Evolutionary conservation across 75 land plant species (phyloP).

Genomic region (Picea sitchensis): DNA sequence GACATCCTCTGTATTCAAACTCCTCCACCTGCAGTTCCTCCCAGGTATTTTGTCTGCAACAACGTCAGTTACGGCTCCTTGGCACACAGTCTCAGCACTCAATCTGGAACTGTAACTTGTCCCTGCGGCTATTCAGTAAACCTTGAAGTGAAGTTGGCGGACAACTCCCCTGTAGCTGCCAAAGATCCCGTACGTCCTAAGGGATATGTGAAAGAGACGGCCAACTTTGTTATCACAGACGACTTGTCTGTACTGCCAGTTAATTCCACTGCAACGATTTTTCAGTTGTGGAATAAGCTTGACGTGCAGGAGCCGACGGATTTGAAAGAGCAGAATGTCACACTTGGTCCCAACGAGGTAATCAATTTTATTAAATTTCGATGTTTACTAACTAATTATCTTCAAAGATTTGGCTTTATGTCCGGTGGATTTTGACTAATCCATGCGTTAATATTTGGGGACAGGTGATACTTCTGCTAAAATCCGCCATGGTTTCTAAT

Average conservation of each 20-base stretch:
- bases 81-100: not conserved
- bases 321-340: not conserved
- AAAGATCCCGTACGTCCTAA: not conserved
- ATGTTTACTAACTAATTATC: too few species aligned
- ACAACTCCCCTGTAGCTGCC: not conserved
- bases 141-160: not conserved
- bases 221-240: slow-evolving; percentile 5
- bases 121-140: not conserved
- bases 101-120: not conserved
- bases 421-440: too few species aligned
- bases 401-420: too few species aligned
- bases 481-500: not conserved
- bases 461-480: slow-evolving; percentile 1
- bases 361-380: too few species aligned
- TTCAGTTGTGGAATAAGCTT: slow-evolving; percentile 4
- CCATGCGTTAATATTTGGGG: too few species aligned
- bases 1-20: not conserved
- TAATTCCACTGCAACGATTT: not conserved
- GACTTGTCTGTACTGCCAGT: not conserved
- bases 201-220: not conserved
- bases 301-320: not conserved
- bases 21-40: not conserved
- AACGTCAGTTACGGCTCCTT: not conserved
- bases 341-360: not conserved
- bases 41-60: not conserved